Base-by-base conservation (phyloP, 805 yeast genomes). In the Sugiyamaella valdiviana region DNA sequence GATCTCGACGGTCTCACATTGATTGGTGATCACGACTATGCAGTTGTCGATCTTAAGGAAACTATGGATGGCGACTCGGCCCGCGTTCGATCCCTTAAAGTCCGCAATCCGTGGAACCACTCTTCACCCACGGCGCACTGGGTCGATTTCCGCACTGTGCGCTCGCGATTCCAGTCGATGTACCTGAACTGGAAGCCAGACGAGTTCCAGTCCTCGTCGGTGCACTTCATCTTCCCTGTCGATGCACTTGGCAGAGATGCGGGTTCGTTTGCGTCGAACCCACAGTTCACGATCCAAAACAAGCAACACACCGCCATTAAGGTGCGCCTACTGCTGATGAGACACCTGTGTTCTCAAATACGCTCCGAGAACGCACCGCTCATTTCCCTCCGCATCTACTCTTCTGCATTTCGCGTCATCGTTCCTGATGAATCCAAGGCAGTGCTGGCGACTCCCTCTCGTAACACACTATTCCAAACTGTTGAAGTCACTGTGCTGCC, bases 11-110 rank as follows among this genome's bases (percentile, higher is more conserved):
- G 22, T 10, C 61, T 69, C 29, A 64, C 67, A 1, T 64, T 85
- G 24, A 67, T 77, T 1, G 66, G 81, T 2, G 69, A 75, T 35
- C 96, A 88, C 63, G 96, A 88, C 63, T 88, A 86, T 60, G 72
- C 85, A 0, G 66, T 87, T 0, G 49, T 73, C 2, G 75, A 66
- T n/a, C 46, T 79, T 26, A 50, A 57, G 21, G 53, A 51, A 6
- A 35, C 19, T 36, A 12, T 15, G 2, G 52, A 54, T 4, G 58
- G 51, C 2, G 59, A 54, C 9, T 47, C 52, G 12, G 32, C 5
- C 9, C 32, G n/a, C 14, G 10, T 26, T 2, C 46, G 46, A 32
- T 35, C 53, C 2, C 49, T 75, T 1, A 52, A 57, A 0, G 48
- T 78, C 4, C 69, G 68, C 44, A 79, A 80, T 55, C 83, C 84